Conservation (phyloP, 2,329 filamentous ascomycete species). For the Colletotrichum lupini region DNA sequence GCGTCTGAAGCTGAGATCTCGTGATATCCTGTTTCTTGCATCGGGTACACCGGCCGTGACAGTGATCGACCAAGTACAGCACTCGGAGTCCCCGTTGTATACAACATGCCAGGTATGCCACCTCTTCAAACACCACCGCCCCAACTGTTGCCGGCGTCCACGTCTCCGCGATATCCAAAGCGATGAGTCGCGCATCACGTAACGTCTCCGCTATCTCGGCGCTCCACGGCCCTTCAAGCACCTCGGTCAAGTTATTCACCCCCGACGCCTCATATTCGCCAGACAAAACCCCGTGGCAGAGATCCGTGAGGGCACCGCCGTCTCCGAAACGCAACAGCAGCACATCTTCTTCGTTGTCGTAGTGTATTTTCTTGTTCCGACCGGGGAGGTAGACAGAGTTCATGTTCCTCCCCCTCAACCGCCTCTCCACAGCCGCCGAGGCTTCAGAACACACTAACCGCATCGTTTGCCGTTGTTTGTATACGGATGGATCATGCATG, state of each 20-base stretch:
- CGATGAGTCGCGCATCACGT: conserved; percentile 39
- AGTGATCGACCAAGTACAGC: conserved; percentile 46
- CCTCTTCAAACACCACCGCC: conserved; percentile 40
- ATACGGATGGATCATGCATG: conserved; percentile 19
- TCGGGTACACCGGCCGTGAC: conserved; percentile 39
- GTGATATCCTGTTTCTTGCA: conserved; percentile 35
- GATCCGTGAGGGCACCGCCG: conserved; percentile 16
- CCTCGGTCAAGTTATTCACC: conserved; percentile 25
- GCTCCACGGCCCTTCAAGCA: conserved; percentile 45
- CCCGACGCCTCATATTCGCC: conserved; percentile 28
- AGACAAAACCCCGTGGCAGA: conserved; percentile 15
- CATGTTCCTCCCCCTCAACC: conserved; percentile 5
- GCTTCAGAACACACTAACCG: conserved; percentile 33
- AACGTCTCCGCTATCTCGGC: conserved; percentile 41
- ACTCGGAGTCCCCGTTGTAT: conserved; percentile 43
- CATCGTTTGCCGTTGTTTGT: conserved; percentile 12
- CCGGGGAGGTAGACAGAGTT: conserved; percentile 42
- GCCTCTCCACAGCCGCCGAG: background rate
- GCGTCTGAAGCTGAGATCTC: conserved; percentile 33
- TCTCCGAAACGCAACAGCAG: conserved; percentile 43
- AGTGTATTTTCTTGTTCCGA: conserved; percentile 37
- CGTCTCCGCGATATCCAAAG: conserved; percentile 44
- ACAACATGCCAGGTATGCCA: conserved; percentile 43
- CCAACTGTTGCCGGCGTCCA: conserved; percentile 34
- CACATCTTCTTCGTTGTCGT: conserved; percentile 41